phyloP scores from a whole-genome alignment of 352 stramenopile genomes.

The Pythium brachiatum region DNA sequence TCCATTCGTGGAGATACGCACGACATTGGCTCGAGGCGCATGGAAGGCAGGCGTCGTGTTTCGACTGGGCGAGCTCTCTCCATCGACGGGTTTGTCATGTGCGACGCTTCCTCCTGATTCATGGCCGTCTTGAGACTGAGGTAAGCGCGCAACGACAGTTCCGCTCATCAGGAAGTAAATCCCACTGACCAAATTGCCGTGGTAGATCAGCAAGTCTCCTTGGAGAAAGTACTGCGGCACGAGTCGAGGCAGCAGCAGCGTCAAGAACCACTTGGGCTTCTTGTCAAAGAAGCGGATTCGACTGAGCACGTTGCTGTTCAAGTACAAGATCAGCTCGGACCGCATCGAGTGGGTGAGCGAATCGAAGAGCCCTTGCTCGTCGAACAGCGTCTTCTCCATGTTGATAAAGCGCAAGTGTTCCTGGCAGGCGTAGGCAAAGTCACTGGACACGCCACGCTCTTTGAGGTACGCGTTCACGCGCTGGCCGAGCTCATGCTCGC shows the following conservation, averaged over 20 bases:
- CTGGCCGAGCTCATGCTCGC: conserved; percentile 69
- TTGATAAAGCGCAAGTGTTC: conserved; percentile 75
- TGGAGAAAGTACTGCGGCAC: conserved; percentile 69
- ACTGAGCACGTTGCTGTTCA: conserved; percentile 54
- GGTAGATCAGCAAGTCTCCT: conserved; percentile 69
- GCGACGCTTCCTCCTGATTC: not conserved
- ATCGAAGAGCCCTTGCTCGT: conserved; percentile 57
- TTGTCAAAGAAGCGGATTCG: conserved; percentile 83
- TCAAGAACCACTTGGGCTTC: conserved; percentile 83
- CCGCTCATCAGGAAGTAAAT: conserved; percentile 80
- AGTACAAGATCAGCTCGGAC: conserved; percentile 61
- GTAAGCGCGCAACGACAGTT: conserved; percentile 46
- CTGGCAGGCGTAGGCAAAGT: conserved; percentile 69
- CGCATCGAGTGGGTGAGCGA: conserved; percentile 63
- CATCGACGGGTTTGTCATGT: not conserved
- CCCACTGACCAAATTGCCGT: conserved; percentile 61
- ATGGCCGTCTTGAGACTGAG: not conserved
- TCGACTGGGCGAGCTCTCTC: not conserved
- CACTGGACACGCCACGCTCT: conserved; percentile 63
- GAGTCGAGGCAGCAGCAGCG: conserved; percentile 57
- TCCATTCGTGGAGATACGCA: conserved; percentile 18
- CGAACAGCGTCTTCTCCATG: conserved; percentile 66
- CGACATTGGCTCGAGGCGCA: not conserved
- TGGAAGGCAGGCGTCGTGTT: not conserved
- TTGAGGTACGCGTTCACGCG: conserved; percentile 78